These are phyloP conservation scores for Quercus lobata DNA, from an alignment of 331 rosid species.

Conservation along the genomic window DNA sequence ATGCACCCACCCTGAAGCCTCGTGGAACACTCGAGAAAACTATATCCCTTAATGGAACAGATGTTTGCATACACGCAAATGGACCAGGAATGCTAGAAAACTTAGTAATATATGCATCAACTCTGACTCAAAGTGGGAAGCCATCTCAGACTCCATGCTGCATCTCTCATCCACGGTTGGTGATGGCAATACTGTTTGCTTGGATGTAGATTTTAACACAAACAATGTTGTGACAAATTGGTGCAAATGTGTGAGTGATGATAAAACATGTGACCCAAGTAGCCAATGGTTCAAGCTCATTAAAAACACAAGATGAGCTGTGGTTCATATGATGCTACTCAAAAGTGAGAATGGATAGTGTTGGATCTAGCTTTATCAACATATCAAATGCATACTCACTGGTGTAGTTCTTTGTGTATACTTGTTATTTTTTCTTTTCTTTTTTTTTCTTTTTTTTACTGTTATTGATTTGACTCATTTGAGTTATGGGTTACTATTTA, in stretches of 20 bases:
- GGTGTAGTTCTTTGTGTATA: no score
- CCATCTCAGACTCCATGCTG: conserved; percentile 64
- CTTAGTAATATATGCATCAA: conserved; percentile 45
- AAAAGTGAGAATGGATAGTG: no score
- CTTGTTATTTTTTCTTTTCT: no score
- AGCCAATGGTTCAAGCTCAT: conserved; percentile 88
- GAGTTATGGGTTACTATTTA: no score
- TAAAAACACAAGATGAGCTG: conserved; percentile 37
- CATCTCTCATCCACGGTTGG: conserved; percentile 50
- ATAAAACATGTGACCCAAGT: conserved; percentile 53
- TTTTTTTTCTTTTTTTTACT: no score
- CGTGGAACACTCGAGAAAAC: conserved; percentile 59
- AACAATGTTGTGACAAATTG: conserved; percentile 55
- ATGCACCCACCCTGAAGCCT: conserved; percentile 48
- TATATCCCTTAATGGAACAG: conserved; percentile 56
- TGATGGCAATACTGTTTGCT: conserved; percentile 49
- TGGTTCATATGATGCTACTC: not conserved
- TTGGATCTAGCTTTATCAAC: no score
- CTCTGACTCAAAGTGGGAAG: conserved; percentile 56
- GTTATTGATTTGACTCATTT: no score
- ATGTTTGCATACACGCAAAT: conserved; percentile 56
- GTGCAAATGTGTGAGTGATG: conserved; percentile 65
- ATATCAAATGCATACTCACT: no score
- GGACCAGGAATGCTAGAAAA: conserved; percentile 34
- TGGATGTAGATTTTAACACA: conserved; percentile 64